These are phyloP conservation scores for Blastocystis sp. DNA, from an alignment of 352 stramenopile genomes.

Conservation along the genomic window DNA sequence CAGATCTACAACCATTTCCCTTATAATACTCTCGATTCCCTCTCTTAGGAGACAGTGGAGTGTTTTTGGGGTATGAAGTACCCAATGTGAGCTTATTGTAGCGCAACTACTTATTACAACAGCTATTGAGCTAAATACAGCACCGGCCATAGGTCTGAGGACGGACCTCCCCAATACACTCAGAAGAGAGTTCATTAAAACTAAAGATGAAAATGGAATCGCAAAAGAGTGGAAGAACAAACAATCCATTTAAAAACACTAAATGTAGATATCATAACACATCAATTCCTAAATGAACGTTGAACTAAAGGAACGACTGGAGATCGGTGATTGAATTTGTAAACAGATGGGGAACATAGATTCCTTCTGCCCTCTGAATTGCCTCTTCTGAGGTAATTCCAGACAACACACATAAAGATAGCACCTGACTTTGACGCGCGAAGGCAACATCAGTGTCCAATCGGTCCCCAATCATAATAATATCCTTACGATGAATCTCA, in stretches of 20 bases:
- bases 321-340: not conserved
- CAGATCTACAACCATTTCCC: conserved; percentile 47
- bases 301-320: not conserved
- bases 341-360: not conserved
- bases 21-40: conserved; percentile 66
- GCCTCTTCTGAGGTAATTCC: conserved; percentile 25
- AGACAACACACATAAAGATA: conserved; percentile 9
- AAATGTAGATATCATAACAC: not conserved
- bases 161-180: not conserved
- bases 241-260: not conserved
- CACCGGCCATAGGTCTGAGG: conserved; percentile 26
- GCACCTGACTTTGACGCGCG: not conserved
- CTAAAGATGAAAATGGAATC: not conserved
- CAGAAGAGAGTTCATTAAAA: conserved; percentile 36
- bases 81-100: conserved; percentile 62
- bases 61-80: conserved; percentile 46
- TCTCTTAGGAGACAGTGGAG: conserved; percentile 54
- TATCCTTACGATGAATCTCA: not conserved
- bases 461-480: conserved; percentile 51
- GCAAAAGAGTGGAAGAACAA: not conserved
- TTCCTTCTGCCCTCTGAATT: not conserved
- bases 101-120: conserved; percentile 19
- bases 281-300: not conserved
- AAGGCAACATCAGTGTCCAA: conserved; percentile 49
- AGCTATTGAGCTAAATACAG: not conserved